Evolutionary conservation across 2,329 filamentous ascomycete species (phyloP).

Genomic region (Trichoderma afroharzianum): DNA sequence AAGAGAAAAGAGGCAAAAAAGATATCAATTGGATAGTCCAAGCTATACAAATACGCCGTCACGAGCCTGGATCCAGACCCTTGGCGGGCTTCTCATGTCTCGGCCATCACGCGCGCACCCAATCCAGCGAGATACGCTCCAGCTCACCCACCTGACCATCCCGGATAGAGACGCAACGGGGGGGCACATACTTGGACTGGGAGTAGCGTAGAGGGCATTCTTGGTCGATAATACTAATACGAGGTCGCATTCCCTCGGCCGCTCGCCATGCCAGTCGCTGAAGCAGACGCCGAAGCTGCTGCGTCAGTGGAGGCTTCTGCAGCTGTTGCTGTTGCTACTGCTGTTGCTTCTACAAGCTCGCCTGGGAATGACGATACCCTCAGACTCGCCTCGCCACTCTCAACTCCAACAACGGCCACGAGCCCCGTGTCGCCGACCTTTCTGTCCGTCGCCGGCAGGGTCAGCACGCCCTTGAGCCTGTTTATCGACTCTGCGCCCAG

Average conservation of each 20-base stretch:
- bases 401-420: slow-evolving; percentile 24
- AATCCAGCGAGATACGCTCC: slow-evolving; percentile 16
- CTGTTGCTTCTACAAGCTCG: not conserved
- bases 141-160: slow-evolving; percentile 12
- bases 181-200: not conserved
- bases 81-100: slow-evolving; percentile 21
- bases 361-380: not conserved
- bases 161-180: slow-evolving; percentile 9
- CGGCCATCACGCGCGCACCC: slow-evolving; percentile 20
- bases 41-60: not conserved
- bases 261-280: slow-evolving; percentile 12
- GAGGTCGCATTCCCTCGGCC: slow-evolving; percentile 8
- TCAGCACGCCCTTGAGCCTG: slow-evolving; percentile 28
- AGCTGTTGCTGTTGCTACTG: not conserved
- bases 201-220: not conserved
- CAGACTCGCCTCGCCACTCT: slow-evolving; percentile 24
- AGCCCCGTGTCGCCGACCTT: slow-evolving; percentile 29
- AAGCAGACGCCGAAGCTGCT: slow-evolving; percentile 6
- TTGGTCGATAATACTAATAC: slow-evolving; percentile 6
- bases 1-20: not conserved
- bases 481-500: slow-evolving; percentile 24
- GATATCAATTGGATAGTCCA: not conserved
- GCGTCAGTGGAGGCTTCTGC: not conserved
- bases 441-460: slow-evolving; percentile 30
- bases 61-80: slow-evolving; percentile 8